Base-by-base conservation (phyloP, 306 rosid genomes). In the Heteromeles arbutifolia region DNA sequence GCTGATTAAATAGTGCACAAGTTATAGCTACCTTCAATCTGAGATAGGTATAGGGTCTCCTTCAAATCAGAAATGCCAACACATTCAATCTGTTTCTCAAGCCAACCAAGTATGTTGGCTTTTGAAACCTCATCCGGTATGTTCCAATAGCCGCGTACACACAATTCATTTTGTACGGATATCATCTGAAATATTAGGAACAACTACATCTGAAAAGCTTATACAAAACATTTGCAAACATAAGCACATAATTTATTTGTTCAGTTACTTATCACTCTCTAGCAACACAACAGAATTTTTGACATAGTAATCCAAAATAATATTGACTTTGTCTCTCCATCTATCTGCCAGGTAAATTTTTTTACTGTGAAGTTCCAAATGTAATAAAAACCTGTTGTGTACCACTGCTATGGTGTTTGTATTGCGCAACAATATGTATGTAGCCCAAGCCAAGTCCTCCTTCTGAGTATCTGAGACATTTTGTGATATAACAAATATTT, bases 391-490 rank as follows among this genome's bases (percentile, higher is more conserved):
- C 26, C 53, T 41, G 78, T 5, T 75, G 6, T 52, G 61, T 90
- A 92, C 99, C 87, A 63, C 91, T 52, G 92, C 80, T 57, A 88
- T 69, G 63, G 93, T 84, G 78, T 83, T 92, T 71, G 97, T 89
- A 81, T 87, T 95, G 69, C 95, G 93, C 80, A 95, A 78, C 81
- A 92, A 76, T 79, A 92, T 69, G 72, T 92, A 95, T 3, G 96
- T 90, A 28, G 97, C 87, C 98, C 98, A 92, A 80, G 98, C 97
- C 70, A 95, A 70, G 73, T 92, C 97, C 74, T 95, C 97, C 87
- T 87, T 89, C 76, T 70, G 58, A 83, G 79, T 73, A 76, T 88
- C 78, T 44, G 73, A 81, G 39, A 88, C 76, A 75, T 73, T 85
- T 34, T 81, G 56, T 17, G 98, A 89, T 86, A 95, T 81, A 81